phyloP scores from a whole-genome alignment of 495 filamentous ascomycete species.

The Aspergillus baeticus region DNA sequence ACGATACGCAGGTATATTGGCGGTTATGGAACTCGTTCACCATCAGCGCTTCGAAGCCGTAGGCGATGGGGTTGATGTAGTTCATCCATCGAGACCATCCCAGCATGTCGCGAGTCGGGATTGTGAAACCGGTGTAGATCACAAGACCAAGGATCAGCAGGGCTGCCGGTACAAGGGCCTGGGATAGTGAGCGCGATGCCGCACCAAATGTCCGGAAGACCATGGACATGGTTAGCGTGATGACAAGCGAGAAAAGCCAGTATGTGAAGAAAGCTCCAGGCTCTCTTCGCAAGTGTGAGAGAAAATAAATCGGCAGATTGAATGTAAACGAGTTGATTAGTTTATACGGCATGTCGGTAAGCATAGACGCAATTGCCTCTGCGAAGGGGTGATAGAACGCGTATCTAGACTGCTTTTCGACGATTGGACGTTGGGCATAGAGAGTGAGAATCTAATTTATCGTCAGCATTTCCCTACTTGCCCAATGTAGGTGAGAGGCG shows the following conservation, averaged over 20 bases:
- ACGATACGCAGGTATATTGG: slow-evolving; percentile 47
- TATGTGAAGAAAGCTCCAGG: slow-evolving; percentile 49
- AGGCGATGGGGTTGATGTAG: slow-evolving; percentile 49
- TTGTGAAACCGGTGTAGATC: slow-evolving; percentile 52
- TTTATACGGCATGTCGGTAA: slow-evolving; percentile 54
- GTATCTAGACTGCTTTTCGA: slow-evolving; percentile 59
- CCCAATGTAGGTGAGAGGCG: too few relatives aligned
- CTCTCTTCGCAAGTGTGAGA: slow-evolving; percentile 42
- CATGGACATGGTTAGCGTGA: slow-evolving; percentile 50
- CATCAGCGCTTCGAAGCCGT: slow-evolving; percentile 50
- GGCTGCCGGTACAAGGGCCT: slow-evolving; percentile 50
- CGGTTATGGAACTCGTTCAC: slow-evolving; percentile 61
- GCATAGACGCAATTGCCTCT: slow-evolving; percentile 52
- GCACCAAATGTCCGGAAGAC: slow-evolving; percentile 44
- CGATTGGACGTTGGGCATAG: slow-evolving; percentile 55
- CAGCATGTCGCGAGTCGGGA: slow-evolving; percentile 48
- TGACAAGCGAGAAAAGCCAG: slow-evolving; percentile 45
- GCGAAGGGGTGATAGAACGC: slow-evolving; percentile 59
- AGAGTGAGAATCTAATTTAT: slow-evolving; percentile 51
- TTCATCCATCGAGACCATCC: slow-evolving; percentile 56
- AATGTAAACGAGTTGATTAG: slow-evolving; percentile 40
- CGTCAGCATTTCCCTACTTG: too few relatives aligned
- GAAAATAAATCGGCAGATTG: slow-evolving; percentile 53
- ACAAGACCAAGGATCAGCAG: slow-evolving; percentile 48
- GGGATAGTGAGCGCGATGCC: slow-evolving; percentile 59